phyloP scores from a whole-genome alignment of 352 stramenopile species.

The Pythium grandisporangium region DNA sequence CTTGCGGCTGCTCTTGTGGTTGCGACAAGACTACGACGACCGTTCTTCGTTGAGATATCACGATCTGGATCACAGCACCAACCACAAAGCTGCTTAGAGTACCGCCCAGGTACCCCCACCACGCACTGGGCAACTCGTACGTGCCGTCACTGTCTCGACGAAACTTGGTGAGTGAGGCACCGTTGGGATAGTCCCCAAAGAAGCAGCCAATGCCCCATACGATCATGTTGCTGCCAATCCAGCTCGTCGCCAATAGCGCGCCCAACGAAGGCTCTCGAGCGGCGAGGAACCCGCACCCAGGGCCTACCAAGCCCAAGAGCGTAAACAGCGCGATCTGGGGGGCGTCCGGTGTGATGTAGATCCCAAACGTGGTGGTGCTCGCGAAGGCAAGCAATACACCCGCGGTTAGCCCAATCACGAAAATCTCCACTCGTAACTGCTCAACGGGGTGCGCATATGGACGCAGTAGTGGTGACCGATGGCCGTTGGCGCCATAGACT shows the following conservation, averaged over 20 bases:
- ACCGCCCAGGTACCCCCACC: constrained; percentile 66
- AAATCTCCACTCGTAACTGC: constrained; percentile 14
- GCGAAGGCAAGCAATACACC: constrained; percentile 21
- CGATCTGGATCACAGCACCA: constrained; percentile 21
- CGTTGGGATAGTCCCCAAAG: constrained; percentile 53
- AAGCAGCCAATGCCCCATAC: constrained; percentile 64
- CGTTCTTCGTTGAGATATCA: too few species aligned
- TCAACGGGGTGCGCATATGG: too few species aligned
- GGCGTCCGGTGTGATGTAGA: constrained; percentile 11
- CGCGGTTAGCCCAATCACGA: constrained; percentile 20
- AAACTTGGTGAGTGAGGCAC: constrained; percentile 39
- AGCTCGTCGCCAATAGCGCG: constrained; percentile 42
- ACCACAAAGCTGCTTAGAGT: constrained; percentile 47
- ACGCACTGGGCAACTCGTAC: constrained; percentile 56
- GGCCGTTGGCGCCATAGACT: too few species aligned
- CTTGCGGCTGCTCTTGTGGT: too few species aligned
- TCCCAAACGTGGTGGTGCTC: constrained; percentile 21
- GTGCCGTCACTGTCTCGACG: constrained; percentile 20
- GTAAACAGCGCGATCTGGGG: constrained; percentile 13
- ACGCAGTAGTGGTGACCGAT: too few species aligned
- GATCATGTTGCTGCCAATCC: constrained; percentile 39
- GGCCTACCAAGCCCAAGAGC: constrained; percentile 25
- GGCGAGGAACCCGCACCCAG: constrained; percentile 29
- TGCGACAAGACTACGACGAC: too few species aligned
- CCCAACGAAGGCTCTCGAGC: constrained; percentile 49